Evolutionary conservation across 352 stramenopile species (phyloP).

Genomic region (Globisporangium heterothallicum): DNA sequence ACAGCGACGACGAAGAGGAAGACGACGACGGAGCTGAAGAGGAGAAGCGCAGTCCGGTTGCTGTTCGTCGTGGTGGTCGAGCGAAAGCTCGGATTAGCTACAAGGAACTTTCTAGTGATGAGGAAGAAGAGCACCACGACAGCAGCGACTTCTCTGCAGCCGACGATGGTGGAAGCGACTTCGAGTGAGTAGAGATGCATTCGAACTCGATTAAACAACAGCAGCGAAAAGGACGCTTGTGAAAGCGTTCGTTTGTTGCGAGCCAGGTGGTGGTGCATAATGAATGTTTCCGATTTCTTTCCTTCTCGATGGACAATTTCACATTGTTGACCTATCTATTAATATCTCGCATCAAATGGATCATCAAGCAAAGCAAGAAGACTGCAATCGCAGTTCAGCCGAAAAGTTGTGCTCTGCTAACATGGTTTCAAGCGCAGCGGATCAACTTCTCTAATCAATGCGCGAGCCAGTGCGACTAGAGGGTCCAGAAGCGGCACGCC

Average conservation of each 20-base stretch:
- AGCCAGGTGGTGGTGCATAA: no score
- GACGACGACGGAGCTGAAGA: constrained; percentile 14
- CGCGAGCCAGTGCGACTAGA: constrained; percentile 36
- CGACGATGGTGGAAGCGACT: constrained; percentile 60
- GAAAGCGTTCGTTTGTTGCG: no score
- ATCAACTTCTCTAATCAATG: constrained; percentile 45
- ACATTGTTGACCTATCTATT: no score
- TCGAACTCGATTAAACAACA: no score
- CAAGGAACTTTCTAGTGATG: constrained; percentile 48
- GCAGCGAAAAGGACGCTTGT: no score
- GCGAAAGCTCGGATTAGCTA: constrained; percentile 45
- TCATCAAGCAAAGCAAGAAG: no score
- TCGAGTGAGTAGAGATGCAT: no score
- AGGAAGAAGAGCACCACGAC: constrained; percentile 25
- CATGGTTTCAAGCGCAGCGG: constrained; percentile 27
- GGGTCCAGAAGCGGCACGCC: constrained; percentile 36
- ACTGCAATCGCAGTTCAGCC: no score
- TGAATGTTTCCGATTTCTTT: no score
- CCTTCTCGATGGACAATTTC: no score
- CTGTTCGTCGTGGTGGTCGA: constrained; percentile 29
- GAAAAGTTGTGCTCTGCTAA: background rate
- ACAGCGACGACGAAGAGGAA: constrained; percentile 16
- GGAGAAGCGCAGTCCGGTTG: constrained; percentile 7
- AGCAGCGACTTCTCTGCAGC: constrained; percentile 44
- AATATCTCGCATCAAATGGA: no score